Evolutionary conservation across 2,329 filamentous ascomycete species (phyloP).

Genomic region (Talaromyces sp.): DNA sequence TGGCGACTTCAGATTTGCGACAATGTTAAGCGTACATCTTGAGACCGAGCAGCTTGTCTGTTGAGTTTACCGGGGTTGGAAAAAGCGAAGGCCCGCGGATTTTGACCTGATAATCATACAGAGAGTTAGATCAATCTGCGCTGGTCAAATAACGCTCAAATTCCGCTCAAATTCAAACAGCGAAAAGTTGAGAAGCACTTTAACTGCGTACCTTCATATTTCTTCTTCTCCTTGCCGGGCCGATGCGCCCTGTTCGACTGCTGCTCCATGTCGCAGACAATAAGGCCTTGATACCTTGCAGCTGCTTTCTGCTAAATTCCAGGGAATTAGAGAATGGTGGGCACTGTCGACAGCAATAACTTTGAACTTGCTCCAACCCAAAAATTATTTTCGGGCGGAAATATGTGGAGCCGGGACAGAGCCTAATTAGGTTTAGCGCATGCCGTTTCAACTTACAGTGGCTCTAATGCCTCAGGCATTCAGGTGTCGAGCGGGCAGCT

Average conservation of each 20-base stretch:
- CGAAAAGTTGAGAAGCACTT: slow-evolving; percentile 15
- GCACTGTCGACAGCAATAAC: slow-evolving; percentile 16
- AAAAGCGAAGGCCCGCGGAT: slow-evolving; percentile 89
- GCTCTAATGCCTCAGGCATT: too few relatives aligned
- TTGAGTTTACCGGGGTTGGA: slow-evolving; percentile 78
- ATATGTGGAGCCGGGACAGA: slow-evolving; percentile 21
- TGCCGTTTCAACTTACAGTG: too few relatives aligned
- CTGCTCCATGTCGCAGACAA: slow-evolving; percentile 66
- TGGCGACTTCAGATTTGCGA: slow-evolving; percentile 1
- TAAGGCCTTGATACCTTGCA: slow-evolving; percentile 32
- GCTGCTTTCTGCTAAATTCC: slow-evolving; percentile 19
- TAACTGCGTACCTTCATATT: slow-evolving; percentile 59
- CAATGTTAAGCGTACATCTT: slow-evolving; percentile 49
- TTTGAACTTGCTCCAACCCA: slow-evolving; percentile 24
- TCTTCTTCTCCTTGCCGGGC: slow-evolving; percentile 87
- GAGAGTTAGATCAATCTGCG: slow-evolving; percentile 14
- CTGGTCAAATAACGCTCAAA: not conserved
- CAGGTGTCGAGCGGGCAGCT: too few relatives aligned
- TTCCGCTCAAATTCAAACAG: slow-evolving; percentile 10
- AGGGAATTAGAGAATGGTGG: slow-evolving; percentile 10
- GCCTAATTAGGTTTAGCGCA: slow-evolving; percentile 16
- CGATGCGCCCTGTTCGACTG: slow-evolving; percentile 85
- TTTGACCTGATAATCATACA: slow-evolving; percentile 62
- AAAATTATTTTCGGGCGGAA: slow-evolving; percentile 40
- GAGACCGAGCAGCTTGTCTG: slow-evolving; percentile 63